Base-by-base conservation (phyloP, 2,329 filamentous ascomycete genomes). In the Aspergillus floridensis region DNA sequence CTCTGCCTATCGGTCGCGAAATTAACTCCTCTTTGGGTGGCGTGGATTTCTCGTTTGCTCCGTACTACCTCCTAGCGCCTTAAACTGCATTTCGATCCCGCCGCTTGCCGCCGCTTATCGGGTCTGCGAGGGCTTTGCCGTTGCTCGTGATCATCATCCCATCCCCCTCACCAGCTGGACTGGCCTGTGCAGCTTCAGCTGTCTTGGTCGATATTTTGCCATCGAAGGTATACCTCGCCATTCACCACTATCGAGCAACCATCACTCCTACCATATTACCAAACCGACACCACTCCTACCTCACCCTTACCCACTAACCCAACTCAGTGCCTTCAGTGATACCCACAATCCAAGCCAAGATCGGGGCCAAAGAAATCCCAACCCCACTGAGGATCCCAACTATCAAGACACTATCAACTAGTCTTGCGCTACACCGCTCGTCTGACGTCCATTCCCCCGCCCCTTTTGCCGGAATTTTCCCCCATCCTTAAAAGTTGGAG, bases 371-470 rank as follows among this genome's bases (percentile, higher is more conserved):
- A 44, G 49, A 55, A 56, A 63, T 64, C 12, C 32, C 12, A 3
- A 3, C 32, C 62, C 66, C 66, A 67, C 63, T 59, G 44, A 44
- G 32, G 35, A 44, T 38, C 56, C 32, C 47, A 51, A 58, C 58
- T 65, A 29, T 29, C 26, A 7, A 29, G 26, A 29, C 26, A 29
- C 26, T 29, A 61, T 48, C 49, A 47, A 48, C 24, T 49, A 50
- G 47, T 44, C 38, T 59, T 63, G 31, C 41, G 47, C 63, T 65
- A 66, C 65, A 68, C 66, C 66, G 66, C 66, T 67, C 57, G 59
- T 67, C 64, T 53, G 50, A 49, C 50, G 24, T 31, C 32, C 32
- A 35, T 35, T 44, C 21, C 35, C 31, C 26, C 26, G 26, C 26
- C 26, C 22, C 53, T 22, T 47, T 19, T 24, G 51, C 47, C 49